Evolutionary conservation across 2,329 filamentous ascomycete genomes (phyloP), one percentile per base, ranked within the genome.

Genomic region (Xylariaceae sp.): DNA sequence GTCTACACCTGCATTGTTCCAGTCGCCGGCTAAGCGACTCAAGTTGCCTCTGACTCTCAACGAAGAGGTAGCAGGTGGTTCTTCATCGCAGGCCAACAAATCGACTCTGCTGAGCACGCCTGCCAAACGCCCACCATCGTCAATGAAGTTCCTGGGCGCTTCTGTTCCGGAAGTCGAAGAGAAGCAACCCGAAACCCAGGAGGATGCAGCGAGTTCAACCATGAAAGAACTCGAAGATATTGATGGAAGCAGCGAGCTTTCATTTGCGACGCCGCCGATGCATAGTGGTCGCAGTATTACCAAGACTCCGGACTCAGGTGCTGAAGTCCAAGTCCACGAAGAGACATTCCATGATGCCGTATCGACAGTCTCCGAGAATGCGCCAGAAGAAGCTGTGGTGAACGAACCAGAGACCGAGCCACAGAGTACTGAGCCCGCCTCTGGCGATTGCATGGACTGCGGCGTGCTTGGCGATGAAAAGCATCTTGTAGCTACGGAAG

Each of bases 1-100:
- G 0, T 74, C 78, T 58, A 82, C 81, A 69, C 68, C 73, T 2
- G 78, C 80, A 0, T 72, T 81, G 52, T 71, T 84, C 4, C 77
- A 79, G 51, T 84, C 83, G 7, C 80, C 80, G 2, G 79, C 80
- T 1, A 83, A 82, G 66, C 74, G 78, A 55, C 71, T 71, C n/a
- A 64, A 69, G 11, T 50, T 69, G 15, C 64, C 69, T 11, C 61
- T 73, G 13, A 61, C 60, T 13, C 55, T 56, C 13, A 61, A 60
- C 11, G 64, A 67, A 3, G 66, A 69, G 0, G 72, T 72, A 5
- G 66, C 69, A 2, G 73, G 73, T 56, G 67, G 68, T 5, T 62
- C 68, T 2, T 66, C 69, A 10, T 76, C 75, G 0, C 73, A 75
- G 0, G 58, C 68, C 2, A 77, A 30, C 23, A 30, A 77, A 64